Conservation (phyloP, 2,329 filamentous ascomycete species). For the Alternaria arbusti region DNA sequence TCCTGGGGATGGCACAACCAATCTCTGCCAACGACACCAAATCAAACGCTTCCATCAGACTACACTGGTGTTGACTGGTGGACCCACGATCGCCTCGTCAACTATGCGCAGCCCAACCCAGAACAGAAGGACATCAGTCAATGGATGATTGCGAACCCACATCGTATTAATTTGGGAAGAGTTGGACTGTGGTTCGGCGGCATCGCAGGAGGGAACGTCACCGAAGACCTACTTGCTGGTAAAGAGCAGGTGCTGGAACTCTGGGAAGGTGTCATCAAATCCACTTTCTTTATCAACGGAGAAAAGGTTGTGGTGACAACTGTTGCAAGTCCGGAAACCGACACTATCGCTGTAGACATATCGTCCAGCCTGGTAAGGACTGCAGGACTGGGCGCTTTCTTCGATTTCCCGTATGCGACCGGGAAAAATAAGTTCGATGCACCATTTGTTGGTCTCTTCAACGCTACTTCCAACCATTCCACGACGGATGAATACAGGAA, state of each 20-base stretch:
- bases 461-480: slow-evolving; percentile 54
- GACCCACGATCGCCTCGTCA: slow-evolving; percentile 53
- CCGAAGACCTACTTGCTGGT: slow-evolving; percentile 49
- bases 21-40: slow-evolving; percentile 49
- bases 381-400: slow-evolving; percentile 55
- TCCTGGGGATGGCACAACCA: slow-evolving; percentile 57
- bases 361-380: slow-evolving; percentile 51
- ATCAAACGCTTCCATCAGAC: slow-evolving; percentile 45
- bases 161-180: slow-evolving; percentile 58
- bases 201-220: slow-evolving; percentile 51
- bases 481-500: slow-evolving; percentile 45
- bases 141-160: slow-evolving; percentile 63
- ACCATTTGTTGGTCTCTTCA: slow-evolving; percentile 61
- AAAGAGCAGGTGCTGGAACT: slow-evolving; percentile 56
- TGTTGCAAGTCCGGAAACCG: slow-evolving; percentile 54
- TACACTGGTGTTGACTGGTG: slow-evolving; percentile 54
- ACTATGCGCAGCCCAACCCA: slow-evolving; percentile 53
- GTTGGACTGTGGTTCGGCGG: slow-evolving; percentile 57
- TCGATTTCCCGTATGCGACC: slow-evolving; percentile 61
- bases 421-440: slow-evolving; percentile 61
- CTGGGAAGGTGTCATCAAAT: slow-evolving; percentile 56
- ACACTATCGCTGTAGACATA: slow-evolving; percentile 55
- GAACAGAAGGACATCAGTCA: slow-evolving; percentile 53
- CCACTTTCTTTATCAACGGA: slow-evolving; percentile 54
- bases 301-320: slow-evolving; percentile 53